Base-by-base conservation (phyloP, 371 early-diverging fungal genomes). In the Batkoa obscura region DNA sequence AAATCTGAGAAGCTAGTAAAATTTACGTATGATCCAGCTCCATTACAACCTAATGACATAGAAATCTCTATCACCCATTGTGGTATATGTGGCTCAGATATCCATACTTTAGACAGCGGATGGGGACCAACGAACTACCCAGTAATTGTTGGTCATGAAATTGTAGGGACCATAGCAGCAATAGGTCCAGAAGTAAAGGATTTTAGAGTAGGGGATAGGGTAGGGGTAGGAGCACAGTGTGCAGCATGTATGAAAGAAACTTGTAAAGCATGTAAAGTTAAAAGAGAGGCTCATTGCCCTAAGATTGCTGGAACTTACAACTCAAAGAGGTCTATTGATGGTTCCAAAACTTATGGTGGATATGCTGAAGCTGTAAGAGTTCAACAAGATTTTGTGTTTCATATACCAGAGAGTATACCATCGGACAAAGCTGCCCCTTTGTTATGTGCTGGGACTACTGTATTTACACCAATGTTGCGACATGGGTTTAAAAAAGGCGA, bases 401-500 rank as follows among this genome's bases (percentile, higher is more conserved):
- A 73, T 35, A 66, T 79, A 32, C 79, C 79, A 4, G 68, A 66
- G 0, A 64, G 67, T 36, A 75, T 79, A 52, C 58, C 60, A 2
- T 56, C 66, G 23, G 66, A 64, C 13, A 64, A 64, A 55, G 66
- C 64, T n/a, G 62, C 64, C 10, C 62, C 66, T 31, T 55, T 65
- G 58, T 83, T 84, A 38, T 86, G 86, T 65, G 86, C 84, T 35
- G 85, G 85, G 50, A 61, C 76, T 41, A 84, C 87, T 13, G 72
- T 74, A 1, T 86, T 68, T 61, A 58, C 72, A 41, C 83, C 84
- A 23, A 59, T 84, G 56, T 66, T 67, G 55, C 67, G 68, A 55
- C 61, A 68, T 17, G 60, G 60, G 13, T 80, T 84, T 45, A 68
- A 71, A 6, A 68, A 67, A 0, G 78, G 78, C 50, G 60, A 66